Evolutionary conservation across 257 asterid genomes (phyloP), one percentile per base, ranked within the genome.

Genomic region (Ilex aquifolium): DNA sequence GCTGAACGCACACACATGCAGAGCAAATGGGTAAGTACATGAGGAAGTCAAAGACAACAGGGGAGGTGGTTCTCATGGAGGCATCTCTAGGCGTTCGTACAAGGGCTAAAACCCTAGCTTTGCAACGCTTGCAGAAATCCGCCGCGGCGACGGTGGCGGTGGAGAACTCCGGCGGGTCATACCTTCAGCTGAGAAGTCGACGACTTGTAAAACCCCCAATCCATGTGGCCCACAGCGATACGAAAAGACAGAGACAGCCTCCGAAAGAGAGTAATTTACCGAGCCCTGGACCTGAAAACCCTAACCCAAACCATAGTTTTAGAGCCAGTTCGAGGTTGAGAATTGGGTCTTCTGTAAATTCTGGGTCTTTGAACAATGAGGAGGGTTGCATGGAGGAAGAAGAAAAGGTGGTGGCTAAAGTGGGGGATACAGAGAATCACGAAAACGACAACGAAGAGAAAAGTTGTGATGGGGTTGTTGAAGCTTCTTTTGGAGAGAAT

Each of bases 101-200:
- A 44, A 72, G 81, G 69, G 74, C 81, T 32, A 76, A 68, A 69
- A 67, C 74, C n/a, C 60, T 68, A 44, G 77, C 80, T 44, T 59
- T 64, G 27, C 74, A 76, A 64, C 73, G 80, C 49, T 52, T 70
- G 59, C 61, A 67, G 66, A 60, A 57, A 16, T 59, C 76, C 29
- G 39, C 60, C 16, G 49, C 10, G 8, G 15, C 63, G 30, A 67
- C 48, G 69, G 60, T 13, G 52, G 65, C 42, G 69, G 60, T 13
- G 52, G 65, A 27, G 8, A 42, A 59, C n/a, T 69, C 49, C 59
- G 57, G 60, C 57, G 77, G 72, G 44, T 68, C 69, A 36, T 76
- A 64, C 69, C 59, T 76, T 57, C 74, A 76, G 68, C 77, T 76
- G 36, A 53, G 81, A 13, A 76, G 68, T 16, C 61, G 75, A 32